Conservation (phyloP, 768 basidiomycete species). For the Stropharia rugosoannulata region DNA sequence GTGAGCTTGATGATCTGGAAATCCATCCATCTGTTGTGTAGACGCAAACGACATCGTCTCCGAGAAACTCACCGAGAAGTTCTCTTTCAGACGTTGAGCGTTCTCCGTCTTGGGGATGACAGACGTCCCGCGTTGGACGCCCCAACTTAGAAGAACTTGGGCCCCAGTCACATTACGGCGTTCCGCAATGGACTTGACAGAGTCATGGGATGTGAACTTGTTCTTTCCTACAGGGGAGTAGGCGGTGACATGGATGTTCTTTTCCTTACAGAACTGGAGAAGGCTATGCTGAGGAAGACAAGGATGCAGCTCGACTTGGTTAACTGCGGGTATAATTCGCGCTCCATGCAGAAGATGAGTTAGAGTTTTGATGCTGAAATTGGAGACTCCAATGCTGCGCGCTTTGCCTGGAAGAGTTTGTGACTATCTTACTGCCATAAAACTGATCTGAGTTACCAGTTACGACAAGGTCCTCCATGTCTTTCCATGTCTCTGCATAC, state of each 20-base stretch:
- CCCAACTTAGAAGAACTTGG: conserved; percentile 2
- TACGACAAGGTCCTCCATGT: neutral
- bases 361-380: conserved; percentile 2
- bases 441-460: neutral
- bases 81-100: neutral
- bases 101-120: conserved; percentile 4
- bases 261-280: neutral
- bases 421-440: too few species aligned
- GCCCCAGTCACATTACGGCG: neutral
- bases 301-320: conserved; percentile 4
- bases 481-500: conserved; percentile 2
- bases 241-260: neutral
- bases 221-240: neutral
- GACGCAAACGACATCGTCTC: too few species aligned
- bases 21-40: neutral
- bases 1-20: conserved; percentile 1
- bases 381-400: conserved; percentile 2
- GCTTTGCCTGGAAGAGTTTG: neutral
- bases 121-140: conserved; percentile 1
- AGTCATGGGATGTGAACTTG: neutral
- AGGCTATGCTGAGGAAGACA: conserved; percentile 1
- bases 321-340: neutral
- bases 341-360: neutral
- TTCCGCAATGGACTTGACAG: neutral
- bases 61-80: neutral